Conservation (phyloP, 2,329 filamentous ascomycete genomes). For the Zopfia rhizophila region DNA sequence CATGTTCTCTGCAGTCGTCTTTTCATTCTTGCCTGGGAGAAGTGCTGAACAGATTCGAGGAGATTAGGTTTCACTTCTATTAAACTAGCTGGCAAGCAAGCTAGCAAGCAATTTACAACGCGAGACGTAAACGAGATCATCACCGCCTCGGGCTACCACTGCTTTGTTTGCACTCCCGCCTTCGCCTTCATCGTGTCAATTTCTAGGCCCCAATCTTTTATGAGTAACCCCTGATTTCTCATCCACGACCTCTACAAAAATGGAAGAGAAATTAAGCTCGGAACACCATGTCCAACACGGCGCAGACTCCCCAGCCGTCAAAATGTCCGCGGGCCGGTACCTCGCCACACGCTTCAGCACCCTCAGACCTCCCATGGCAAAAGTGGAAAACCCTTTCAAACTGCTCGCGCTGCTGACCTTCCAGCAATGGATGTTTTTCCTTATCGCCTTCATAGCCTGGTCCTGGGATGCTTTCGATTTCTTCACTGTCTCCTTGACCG, state of each 20-base stretch:
- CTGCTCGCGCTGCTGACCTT: slow-evolving; percentile 62
- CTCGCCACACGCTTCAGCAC: slow-evolving; percentile 64
- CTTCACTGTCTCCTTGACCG: slow-evolving; percentile 69
- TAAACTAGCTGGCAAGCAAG: too few relatives aligned
- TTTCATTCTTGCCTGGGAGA: too few relatives aligned
- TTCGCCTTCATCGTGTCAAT: too few relatives aligned
- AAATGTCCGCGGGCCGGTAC: slow-evolving; percentile 56
- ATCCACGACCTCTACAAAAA: slow-evolving; percentile 11
- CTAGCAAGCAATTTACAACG: too few relatives aligned
- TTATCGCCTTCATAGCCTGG: slow-evolving; percentile 60
- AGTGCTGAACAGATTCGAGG: too few relatives aligned
- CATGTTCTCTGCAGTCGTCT: too few relatives aligned
- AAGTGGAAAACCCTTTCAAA: slow-evolving; percentile 64
- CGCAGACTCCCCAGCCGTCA: slow-evolving; percentile 15
- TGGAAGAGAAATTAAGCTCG: slow-evolving; percentile 31
- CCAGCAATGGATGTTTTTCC: slow-evolving; percentile 70
- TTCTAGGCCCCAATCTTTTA: too few relatives aligned
- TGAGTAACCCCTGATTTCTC: too few relatives aligned
- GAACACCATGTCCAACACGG: slow-evolving; percentile 26
- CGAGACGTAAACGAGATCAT: too few relatives aligned
- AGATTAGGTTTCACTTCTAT: too few relatives aligned
- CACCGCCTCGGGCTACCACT: too few relatives aligned
- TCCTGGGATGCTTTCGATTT: slow-evolving; percentile 66
- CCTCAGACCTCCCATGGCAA: slow-evolving; percentile 66
- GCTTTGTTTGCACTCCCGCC: too few relatives aligned